phyloP scores from a whole-genome alignment of 805 yeast species.

The Saccharomycopsis malanga region DNA sequence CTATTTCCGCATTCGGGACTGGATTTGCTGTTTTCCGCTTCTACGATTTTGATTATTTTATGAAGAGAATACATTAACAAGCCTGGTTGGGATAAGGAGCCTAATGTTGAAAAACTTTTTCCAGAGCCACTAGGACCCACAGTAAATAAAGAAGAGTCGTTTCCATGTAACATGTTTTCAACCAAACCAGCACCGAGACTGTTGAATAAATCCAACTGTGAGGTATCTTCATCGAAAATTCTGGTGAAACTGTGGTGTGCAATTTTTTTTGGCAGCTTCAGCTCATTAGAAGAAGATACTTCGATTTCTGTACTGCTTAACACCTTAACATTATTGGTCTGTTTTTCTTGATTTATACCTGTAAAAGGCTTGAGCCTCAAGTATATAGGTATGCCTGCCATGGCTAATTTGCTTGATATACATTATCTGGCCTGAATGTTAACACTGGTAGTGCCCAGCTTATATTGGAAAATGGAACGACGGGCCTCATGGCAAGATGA shows the following conservation, averaged over 20 bases:
- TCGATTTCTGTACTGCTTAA: constrained; percentile 24
- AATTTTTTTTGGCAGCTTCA: constrained; percentile 18
- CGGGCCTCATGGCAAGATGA: too few relatives aligned
- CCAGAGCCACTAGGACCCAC: constrained; percentile 53
- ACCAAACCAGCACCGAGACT: constrained; percentile 11
- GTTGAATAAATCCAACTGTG: constrained; percentile 34
- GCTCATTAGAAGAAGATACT: too few relatives aligned
- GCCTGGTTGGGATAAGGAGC: constrained; percentile 33
- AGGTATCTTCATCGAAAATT: constrained; percentile 28
- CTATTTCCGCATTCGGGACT: neutral
- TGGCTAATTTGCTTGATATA: too few relatives aligned
- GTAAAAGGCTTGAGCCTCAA: constrained; percentile 14
- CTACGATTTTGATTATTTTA: constrained; percentile 25
- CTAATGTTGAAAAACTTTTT: constrained; percentile 36
- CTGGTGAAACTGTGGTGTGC: constrained; percentile 26
- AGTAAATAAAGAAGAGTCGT: constrained; percentile 41
- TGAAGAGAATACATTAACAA: constrained; percentile 32
- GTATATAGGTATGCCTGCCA: constrained; percentile 14
- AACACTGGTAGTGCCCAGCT: neutral
- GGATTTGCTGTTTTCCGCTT: neutral
- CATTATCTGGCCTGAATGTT: neutral
- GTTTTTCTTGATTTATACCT: neutral
- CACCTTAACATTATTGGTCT: constrained; percentile 24
- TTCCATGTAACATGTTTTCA: constrained; percentile 12
- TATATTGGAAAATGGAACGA: too few relatives aligned